These are phyloP conservation scores for Prunus mongolica DNA, from an alignment of 306 rosid genomes.

Conservation along the genomic window DNA sequence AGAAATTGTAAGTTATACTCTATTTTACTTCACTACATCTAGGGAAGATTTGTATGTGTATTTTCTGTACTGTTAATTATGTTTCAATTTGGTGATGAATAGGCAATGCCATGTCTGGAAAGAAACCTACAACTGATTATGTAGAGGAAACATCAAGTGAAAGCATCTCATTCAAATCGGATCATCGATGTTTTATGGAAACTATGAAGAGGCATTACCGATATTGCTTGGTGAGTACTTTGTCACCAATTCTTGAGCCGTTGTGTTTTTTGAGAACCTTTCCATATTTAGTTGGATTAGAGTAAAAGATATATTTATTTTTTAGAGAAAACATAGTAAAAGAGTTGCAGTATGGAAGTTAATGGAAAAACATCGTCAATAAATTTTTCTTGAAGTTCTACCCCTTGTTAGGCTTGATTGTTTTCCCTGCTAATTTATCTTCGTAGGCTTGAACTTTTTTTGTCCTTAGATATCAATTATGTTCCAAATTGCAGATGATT, in stretches of 20 bases:
- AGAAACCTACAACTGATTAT: neutral
- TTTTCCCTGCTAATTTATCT: neutral
- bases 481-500: neutral
- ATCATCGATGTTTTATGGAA: neutral
- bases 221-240: conserved; percentile 5
- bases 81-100: neutral
- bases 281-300: neutral
- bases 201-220: neutral
- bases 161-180: conserved; percentile 1
- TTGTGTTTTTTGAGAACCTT: neutral
- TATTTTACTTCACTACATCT: neutral
- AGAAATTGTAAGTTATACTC: neutral
- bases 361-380: neutral
- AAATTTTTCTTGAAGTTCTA: neutral
- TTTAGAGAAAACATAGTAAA: too few species aligned
- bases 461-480: neutral
- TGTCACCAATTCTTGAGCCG: neutral
- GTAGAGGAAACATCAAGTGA: neutral
- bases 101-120: neutral
- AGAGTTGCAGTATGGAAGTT: too few species aligned
- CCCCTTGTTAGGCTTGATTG: neutral
- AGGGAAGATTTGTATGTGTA: neutral
- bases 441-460: neutral
- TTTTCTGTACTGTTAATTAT: neutral
- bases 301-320: neutral